Evolutionary conservation across 306 rosid genomes (phyloP), one percentile per base, ranked within the genome.

Genomic region (Gillenia trifoliata): DNA sequence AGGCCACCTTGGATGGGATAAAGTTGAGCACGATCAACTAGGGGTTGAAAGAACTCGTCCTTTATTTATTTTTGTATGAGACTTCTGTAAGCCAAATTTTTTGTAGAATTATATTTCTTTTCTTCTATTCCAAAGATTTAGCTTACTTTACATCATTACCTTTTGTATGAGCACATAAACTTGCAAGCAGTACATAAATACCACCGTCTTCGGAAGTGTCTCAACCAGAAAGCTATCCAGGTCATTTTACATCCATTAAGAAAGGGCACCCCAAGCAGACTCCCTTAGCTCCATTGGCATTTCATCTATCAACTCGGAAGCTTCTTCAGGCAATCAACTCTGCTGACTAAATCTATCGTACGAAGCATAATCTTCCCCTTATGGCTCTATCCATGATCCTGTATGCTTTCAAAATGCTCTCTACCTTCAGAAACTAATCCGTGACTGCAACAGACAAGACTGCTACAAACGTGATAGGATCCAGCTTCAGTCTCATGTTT

Each of bases 191-290:
- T 26, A 74, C 81, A 78, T 90, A 90, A 64, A 78, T 77, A 28
- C 96, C 97, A 65, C 93, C 85, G 76, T 90, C 97, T 47, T 86
- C 85, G 0, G 89, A 81, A 92, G 86, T 61, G 79, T 87, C 47
- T 33, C 19, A 13, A 87, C 90, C 0, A 88, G 83, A 38, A 88
- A 30, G 74, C 77, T 86, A 20, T 90, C 93, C 73, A 92, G 83
- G 78, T 85, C 89, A n/a, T 88, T 78, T 85, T 85, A 77, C 90
- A 89, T 62, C 96, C 91, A 85, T 78, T 82, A 16, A 92, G 85
- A n/a, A n/a, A n/a, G n/a, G 76, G 96, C 91, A 12, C 97, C 97
- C 96, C 97, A 92, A 54, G 93, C 85, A 66, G 91, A 91, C 76
- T 78, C 90, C 66, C 88, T 80, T 19, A 96, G 85, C 81, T 80